A percentile compares a stretch with the other conserved stretches of the same genome.
These are phyloP conservation scores for Bretschneidera sinensis DNA, from an alignment of 345 rosid genomes.

Conservation along the genomic window DNA sequence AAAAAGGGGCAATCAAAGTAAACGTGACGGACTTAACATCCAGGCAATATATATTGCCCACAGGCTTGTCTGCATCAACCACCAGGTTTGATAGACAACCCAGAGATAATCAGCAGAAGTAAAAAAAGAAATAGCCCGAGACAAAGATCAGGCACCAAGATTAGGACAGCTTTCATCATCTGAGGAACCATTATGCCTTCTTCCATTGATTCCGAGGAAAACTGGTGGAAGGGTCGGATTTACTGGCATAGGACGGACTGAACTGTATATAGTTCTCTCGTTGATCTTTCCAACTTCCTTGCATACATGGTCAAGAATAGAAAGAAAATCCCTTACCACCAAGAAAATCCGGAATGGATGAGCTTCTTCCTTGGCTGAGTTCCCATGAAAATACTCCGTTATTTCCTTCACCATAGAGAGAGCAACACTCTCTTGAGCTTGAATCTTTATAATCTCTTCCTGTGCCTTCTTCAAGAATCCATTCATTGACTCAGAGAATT, in stretches of 20 bases:
- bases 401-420: constrained; percentile 62
- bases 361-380: constrained; percentile 71
- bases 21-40: not conserved
- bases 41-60: not conserved
- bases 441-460: constrained; percentile 54
- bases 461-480: constrained; percentile 60
- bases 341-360: constrained; percentile 70
- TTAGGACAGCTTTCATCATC: constrained; percentile 34
- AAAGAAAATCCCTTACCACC: constrained; percentile 83
- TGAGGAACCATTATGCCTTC: constrained; percentile 30
- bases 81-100: not conserved
- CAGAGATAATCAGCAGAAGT: not conserved
- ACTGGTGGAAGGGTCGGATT: constrained; percentile 33
- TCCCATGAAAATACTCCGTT: constrained; percentile 89
- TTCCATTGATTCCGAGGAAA: constrained; percentile 40
- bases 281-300: constrained; percentile 86
- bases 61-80: not conserved
- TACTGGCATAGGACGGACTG: constrained; percentile 38
- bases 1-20: not conserved
- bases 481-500: constrained; percentile 58
- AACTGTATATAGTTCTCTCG: constrained; percentile 65
- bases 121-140: not conserved
- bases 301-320: constrained; percentile 84
- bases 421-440: constrained; percentile 39
- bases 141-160: not conserved